Evolutionary conservation across 1,139 yeast genomes (phyloP), one percentile per base, ranked within the genome.

Genomic region (Magnusiomyces fungicola): DNA sequence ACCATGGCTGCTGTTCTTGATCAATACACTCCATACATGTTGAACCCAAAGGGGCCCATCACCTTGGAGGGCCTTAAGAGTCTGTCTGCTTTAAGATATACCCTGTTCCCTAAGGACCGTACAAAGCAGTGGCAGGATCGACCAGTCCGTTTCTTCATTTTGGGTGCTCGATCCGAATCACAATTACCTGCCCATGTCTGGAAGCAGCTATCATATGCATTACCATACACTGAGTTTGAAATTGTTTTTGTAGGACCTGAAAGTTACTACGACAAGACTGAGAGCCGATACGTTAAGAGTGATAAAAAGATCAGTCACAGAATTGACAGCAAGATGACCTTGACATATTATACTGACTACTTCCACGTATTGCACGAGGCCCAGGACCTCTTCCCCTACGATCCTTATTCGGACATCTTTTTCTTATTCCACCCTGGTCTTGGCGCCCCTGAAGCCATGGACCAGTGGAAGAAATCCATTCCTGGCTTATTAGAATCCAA

Each of bases 311-410:
- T 85, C 34, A 79, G 81, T 32, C 80, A 81, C 60, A 77, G 94
- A 62, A 72, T 84, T 49, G 96, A 88, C 66, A 84, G 80, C 48
- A 81, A 84, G 54, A 69, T 92, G 62, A 74, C 85, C 29, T 74
- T 90, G 57, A 79, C 83, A 53, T 84, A 85, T 68, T 96, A 90
- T 66, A 86, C 97, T 1, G 84, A 85, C 61, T 90, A 83, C 67
- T 92, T 92, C 79, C 89, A 89, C 63, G 92, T 85, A 47, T 74
- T 85, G 52, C 95, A 92, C 67, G 88, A 88, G 59, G 83, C 86
- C 52, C 95, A 92, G 59, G 97, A 90, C 68, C 83, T 92, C 65
- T 88, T 89, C 81, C 98, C 98, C 16, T 92, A 90, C 66, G 98
- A 92, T 67, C 98, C 99, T 39, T 92, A 90, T 67, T 76, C 87